Evolutionary conservation across 768 basidiomycete species (phyloP).

Genomic region (Coprinopsis cinerea): DNA sequence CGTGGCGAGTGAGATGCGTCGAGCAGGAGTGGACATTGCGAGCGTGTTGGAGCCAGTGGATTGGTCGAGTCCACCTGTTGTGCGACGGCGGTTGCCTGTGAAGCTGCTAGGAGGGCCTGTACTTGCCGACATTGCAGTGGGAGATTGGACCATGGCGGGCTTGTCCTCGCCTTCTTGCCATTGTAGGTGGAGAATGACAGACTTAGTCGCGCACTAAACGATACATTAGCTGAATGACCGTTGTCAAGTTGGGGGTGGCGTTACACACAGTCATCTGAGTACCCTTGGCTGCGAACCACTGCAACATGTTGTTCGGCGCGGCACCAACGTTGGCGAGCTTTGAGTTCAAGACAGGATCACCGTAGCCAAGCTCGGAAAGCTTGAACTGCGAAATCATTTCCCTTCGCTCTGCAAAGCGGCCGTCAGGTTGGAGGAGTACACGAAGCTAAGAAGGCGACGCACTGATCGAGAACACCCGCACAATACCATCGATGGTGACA

Average conservation of each 20-base stretch:
- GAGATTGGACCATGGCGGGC: conserved; percentile 17
- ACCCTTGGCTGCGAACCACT: conserved; percentile 91
- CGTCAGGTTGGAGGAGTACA: background rate
- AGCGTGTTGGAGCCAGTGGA: conserved; percentile 45
- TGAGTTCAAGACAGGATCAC: conserved; percentile 59
- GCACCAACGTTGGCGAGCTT: conserved; percentile 73
- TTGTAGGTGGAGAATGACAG: conserved; percentile 76
- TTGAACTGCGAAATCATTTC: conserved; percentile 95
- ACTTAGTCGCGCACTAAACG: conserved; percentile 79
- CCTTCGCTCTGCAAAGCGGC: conserved; percentile 37
- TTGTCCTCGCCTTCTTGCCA: conserved; percentile 66
- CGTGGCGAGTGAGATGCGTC: conserved; percentile 30
- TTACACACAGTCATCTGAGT: conserved; percentile 78
- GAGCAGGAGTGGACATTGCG: conserved; percentile 32
- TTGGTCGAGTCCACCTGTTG: conserved; percentile 44
- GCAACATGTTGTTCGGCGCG: conserved; percentile 84
- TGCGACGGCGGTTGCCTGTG: conserved; percentile 35
- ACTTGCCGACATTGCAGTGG: conserved; percentile 19
- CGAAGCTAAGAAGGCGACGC: conserved; percentile 24
- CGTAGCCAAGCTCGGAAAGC: conserved; percentile 66
- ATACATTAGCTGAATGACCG: background rate
- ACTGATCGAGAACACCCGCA: conserved; percentile 89
- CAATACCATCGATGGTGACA: conserved; percentile 89
- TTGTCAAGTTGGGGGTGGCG: background rate
- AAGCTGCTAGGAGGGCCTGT: conserved; percentile 22